Percentiles rank a stretch among this genome's conserved stretches.
Evolutionary conservation across 164 flowering plant species (phyloP).

Genomic region (Platanus orientalis): DNA sequence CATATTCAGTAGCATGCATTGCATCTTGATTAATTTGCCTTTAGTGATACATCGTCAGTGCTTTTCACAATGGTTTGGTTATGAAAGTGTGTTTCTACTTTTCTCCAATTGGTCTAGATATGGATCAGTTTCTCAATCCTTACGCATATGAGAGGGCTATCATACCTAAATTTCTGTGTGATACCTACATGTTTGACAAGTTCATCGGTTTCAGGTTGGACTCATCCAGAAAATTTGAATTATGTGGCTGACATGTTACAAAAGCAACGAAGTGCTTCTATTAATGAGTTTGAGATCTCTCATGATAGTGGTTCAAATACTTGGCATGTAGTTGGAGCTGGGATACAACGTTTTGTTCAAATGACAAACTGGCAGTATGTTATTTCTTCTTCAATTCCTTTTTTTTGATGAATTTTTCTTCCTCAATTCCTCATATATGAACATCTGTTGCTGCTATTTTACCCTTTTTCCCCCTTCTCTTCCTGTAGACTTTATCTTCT

Average conservation of each 20-base stretch:
- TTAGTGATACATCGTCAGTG: background rate
- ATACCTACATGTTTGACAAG: constrained; percentile 2
- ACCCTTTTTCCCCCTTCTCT: too few relatives aligned
- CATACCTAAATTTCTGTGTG: background rate
- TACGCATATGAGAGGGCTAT: background rate
- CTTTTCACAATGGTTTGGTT: too few relatives aligned
- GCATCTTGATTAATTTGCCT: background rate
- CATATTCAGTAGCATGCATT: too few relatives aligned
- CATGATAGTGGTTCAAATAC: constrained; percentile 48
- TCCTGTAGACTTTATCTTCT: background rate
- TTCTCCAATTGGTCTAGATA: background rate
- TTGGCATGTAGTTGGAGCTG: constrained; percentile 85
- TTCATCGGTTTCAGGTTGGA: constrained; percentile 30
- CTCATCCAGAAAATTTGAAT: constrained; percentile 42
- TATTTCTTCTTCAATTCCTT: background rate
- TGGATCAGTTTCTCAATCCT: background rate
- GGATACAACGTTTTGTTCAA: constrained; percentile 88
- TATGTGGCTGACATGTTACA: constrained; percentile 76
- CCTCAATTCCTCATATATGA: background rate
- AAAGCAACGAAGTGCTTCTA: constrained; percentile 68
- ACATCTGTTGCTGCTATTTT: background rate
- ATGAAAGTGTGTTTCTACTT: background rate
- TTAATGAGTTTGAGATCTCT: constrained; percentile 70
- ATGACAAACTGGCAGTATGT: constrained; percentile 98
- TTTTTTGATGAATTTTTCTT: too few relatives aligned